Evolutionary conservation across 2,329 filamentous ascomycete species (phyloP), one percentile per base, ranked within the genome.

Genomic region (Trichoderma cornu-damae): DNA sequence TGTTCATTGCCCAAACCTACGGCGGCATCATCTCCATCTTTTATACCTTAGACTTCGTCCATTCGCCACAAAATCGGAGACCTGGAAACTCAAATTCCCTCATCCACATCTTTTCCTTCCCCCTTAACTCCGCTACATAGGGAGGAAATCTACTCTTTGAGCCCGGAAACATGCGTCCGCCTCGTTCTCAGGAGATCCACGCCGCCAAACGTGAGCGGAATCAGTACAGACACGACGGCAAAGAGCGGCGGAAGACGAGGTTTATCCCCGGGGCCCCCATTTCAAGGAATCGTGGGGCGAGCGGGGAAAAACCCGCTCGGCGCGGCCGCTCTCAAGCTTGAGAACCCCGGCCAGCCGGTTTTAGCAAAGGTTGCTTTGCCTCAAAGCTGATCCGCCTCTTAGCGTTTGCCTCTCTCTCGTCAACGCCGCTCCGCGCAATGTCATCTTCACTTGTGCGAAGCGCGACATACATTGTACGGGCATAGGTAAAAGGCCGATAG

Each of bases 241-340:
- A 26, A 16, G 30, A 14, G 6, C 32, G 18, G 14, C 22, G 8
- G 2, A 16, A 12, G 20, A 37, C 4, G 8, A 42, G 11, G 6
- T 35, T 14, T 38, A 55, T 47, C 32, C 22, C 52, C 32, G 52
- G 49, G 11, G n/a, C 35, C 24, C n/a, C 48, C 22, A 51, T 51
- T 11, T 30, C 3, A 32, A 47, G 6, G 30, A 7, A 2, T 30
- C 12, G 44, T 47, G 42, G 30, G 32, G 40, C 40, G 51, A 46
- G 51, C 51, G 51, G 51, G 26, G 3, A 38, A 14, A 14, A 14
- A 14, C 30, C 51, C 51, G 51, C 51, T 47, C 51, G 7, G 42
- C 24, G 52, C 52, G 52, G 52, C 52, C 52, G 52, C 52, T 55
- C 42, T n/a, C 52, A 51, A n/a, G 32, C 24, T 28, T 35, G 26